Percentiles rank a stretch among this genome's conserved stretches.
Evolutionary conservation across 164 flowering plant species (phyloP).

Genomic region (Taxillus chinensis): DNA sequence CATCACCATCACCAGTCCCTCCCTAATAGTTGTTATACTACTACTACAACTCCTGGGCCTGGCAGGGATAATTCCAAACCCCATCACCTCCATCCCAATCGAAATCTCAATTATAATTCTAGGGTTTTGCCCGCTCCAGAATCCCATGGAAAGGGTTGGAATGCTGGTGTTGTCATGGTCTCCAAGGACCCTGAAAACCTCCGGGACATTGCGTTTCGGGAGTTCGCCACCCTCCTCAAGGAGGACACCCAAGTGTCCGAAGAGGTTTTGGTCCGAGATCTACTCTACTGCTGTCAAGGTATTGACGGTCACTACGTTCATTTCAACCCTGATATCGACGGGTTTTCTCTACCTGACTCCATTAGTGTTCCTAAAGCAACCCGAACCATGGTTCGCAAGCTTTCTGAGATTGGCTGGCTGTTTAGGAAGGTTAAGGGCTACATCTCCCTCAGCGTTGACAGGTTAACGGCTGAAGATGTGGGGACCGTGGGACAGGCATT

Average conservation of each 20-base stretch:
- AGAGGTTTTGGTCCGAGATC: constrained; percentile 85
- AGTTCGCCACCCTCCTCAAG: constrained; percentile 54
- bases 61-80: neutral
- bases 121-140: constrained; percentile 13
- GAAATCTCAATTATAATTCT: constrained; percentile 11
- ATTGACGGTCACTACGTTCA: constrained; percentile 82
- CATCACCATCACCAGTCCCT: too few species aligned
- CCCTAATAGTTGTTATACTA: neutral
- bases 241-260: constrained; percentile 80
- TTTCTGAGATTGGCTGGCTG: constrained; percentile 88
- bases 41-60: constrained; percentile 2
- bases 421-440: constrained; percentile 82
- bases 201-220: constrained; percentile 67
- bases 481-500: constrained; percentile 99
- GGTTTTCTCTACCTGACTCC: constrained; percentile 46
- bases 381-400: constrained; percentile 56
- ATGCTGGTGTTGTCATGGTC: constrained; percentile 67
- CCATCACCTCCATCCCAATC: too few species aligned
- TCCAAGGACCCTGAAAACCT: constrained; percentile 69
- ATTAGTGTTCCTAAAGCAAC: constrained; percentile 60
- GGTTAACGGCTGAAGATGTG: constrained; percentile 74
- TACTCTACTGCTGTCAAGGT: constrained; percentile 89
- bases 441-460: constrained; percentile 69
- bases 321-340: constrained; percentile 48
- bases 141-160: constrained; percentile 26